Percentiles rank a stretch among this genome's conserved stretches.
phyloP scores from a whole-genome alignment of 192 early-diverging fungal genomes.

The Gaertneriomyces sp. region DNA sequence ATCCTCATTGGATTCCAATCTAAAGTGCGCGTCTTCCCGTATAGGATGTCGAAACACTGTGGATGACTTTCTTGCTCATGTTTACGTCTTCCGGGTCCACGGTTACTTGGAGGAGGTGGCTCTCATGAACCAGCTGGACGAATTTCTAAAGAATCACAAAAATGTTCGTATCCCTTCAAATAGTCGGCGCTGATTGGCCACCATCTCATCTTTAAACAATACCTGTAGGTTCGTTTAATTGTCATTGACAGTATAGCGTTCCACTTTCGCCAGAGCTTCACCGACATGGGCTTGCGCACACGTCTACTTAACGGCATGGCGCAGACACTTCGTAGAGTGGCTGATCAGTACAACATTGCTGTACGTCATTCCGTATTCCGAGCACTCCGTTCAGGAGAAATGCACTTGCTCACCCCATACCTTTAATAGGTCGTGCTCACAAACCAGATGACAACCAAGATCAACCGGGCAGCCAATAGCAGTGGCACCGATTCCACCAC shows the following conservation, averaged over 20 bases:
- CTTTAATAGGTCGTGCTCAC: slow-evolving; percentile 21
- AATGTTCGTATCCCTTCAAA: slow-evolving; percentile 15
- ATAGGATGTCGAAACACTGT: not conserved
- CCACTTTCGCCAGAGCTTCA: slow-evolving; percentile 44
- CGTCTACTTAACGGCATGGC: slow-evolving; percentile 35
- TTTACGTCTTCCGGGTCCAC: slow-evolving; percentile 36
- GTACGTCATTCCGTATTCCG: slow-evolving; percentile 15
- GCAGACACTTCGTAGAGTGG: slow-evolving; percentile 28
- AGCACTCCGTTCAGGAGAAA: not conserved
- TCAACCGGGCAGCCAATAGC: slow-evolving; percentile 7
- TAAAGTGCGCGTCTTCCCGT: not conserved
- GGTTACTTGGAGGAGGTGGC: slow-evolving; percentile 33
- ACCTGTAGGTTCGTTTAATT: slow-evolving; percentile 38
- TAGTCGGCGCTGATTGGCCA: not conserved
- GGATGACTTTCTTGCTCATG: slow-evolving; percentile 22
- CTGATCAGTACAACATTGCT: slow-evolving; percentile 20
- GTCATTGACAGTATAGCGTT: slow-evolving; percentile 47
- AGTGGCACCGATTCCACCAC: slow-evolving; percentile 10
- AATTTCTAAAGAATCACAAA: slow-evolving; percentile 14
- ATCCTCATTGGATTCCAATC: no score
- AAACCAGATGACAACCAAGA: slow-evolving; percentile 43
- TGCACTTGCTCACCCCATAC: slow-evolving; percentile 3
- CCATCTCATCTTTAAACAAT: not conserved
- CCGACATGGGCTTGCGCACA: slow-evolving; percentile 36
- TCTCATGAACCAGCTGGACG: slow-evolving; percentile 28